Conservation (phyloP, 2,329 filamentous ascomycete genomes). For the Sarocladium oryzae region DNA sequence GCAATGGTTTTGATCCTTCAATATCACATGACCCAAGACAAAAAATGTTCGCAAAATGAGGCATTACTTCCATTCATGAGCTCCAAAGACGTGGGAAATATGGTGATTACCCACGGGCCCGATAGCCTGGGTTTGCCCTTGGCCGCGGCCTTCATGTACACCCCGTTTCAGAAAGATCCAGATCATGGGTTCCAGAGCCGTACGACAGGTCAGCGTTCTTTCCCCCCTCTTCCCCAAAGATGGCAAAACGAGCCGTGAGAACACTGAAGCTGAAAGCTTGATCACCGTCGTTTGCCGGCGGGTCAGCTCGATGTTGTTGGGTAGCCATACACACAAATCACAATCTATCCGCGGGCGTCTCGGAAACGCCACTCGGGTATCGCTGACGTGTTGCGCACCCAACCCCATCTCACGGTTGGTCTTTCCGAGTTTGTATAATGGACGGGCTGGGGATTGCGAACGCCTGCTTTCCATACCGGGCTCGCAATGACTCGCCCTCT, state of each 20-base stretch:
- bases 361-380: slow-evolving; percentile 2
- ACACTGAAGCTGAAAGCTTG: too few species aligned
- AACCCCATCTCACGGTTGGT: background rate
- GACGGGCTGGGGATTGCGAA: too few species aligned
- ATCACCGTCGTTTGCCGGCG: too few species aligned
- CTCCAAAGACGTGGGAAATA: background rate
- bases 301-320: too few species aligned
- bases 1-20: background rate
- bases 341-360: background rate
- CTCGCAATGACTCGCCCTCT: too few species aligned
- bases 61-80: too few species aligned
- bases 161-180: background rate
- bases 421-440: too few species aligned
- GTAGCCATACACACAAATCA: background rate
- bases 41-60: too few species aligned
- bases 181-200: background rate
- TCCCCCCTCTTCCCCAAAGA: background rate
- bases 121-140: background rate
- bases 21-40: too few species aligned
- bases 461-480: too few species aligned
- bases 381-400: background rate
- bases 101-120: background rate
- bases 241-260: too few species aligned
- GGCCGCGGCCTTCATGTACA: background rate
- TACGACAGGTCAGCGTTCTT: background rate